Conservation (phyloP, 2,329 filamentous ascomycete genomes). For the Pyricularia sp. region DNA sequence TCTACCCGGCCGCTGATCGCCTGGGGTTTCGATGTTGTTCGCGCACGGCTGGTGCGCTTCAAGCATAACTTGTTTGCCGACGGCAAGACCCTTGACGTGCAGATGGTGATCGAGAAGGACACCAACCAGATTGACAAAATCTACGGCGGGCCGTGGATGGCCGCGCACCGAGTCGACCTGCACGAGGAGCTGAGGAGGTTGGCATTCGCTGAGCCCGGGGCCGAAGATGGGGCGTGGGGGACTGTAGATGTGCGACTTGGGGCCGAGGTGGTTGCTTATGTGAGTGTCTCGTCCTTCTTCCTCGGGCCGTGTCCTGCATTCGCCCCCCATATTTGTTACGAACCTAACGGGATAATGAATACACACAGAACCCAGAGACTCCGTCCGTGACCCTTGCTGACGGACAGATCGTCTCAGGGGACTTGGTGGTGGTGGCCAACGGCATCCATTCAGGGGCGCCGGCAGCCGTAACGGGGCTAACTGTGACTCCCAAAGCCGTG, state of each 20-base stretch:
- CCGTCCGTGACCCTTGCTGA: slow-evolving; percentile 14
- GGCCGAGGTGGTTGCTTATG: neutral
- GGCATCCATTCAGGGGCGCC: slow-evolving; percentile 16
- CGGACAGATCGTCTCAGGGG: slow-evolving; percentile 15
- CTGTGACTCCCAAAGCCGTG: slow-evolving; percentile 13
- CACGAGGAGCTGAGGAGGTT: slow-evolving; percentile 16
- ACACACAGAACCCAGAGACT: slow-evolving; percentile 10
- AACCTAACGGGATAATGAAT: neutral
- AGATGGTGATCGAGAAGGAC: slow-evolving; percentile 13
- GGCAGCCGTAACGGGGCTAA: slow-evolving; percentile 16
- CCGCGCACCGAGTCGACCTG: slow-evolving; percentile 22
- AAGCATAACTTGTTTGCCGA: neutral
- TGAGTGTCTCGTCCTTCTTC: neutral
- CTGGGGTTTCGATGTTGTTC: slow-evolving; percentile 15
- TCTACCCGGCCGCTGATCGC: slow-evolving; percentile 18
- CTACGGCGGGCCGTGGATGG: slow-evolving; percentile 20
- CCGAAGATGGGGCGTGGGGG: neutral
- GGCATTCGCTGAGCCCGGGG: neutral
- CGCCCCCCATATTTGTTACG: too few relatives aligned
- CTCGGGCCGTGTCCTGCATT: too few relatives aligned
- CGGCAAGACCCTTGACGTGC: slow-evolving; percentile 14
- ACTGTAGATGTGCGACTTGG: neutral
- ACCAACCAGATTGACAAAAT: slow-evolving; percentile 16
- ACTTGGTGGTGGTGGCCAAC: slow-evolving; percentile 27
- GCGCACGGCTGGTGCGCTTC: slow-evolving; percentile 19